Conservation (phyloP, 495 filamentous ascomycete genomes). For the Emericellopsis terricola region DNA sequence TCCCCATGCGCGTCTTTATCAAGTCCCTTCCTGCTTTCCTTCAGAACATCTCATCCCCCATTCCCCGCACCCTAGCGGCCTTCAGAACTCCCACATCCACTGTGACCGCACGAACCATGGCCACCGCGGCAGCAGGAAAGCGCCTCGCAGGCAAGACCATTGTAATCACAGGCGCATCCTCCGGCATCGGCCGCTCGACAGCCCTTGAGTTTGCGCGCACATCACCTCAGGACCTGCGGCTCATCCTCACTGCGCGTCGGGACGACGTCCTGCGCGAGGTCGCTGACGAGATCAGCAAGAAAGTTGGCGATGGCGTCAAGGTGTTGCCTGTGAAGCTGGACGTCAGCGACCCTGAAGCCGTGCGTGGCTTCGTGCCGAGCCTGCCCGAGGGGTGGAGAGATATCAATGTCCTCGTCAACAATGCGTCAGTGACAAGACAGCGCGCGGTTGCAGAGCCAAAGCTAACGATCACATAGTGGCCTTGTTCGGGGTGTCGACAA, state of each 20-base stretch:
- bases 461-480: no score
- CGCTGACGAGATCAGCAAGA: slow-evolving; percentile 56
- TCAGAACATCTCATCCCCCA: not conserved
- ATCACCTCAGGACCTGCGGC: slow-evolving; percentile 53
- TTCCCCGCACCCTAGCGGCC: not conserved
- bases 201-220: slow-evolving; percentile 88
- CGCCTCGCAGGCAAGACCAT: slow-evolving; percentile 92
- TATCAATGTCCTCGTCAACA: slow-evolving; percentile 87
- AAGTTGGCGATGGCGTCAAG: slow-evolving; percentile 66
- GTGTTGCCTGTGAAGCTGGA: slow-evolving; percentile 73
- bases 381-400: slow-evolving; percentile 72
- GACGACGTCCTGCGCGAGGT: slow-evolving; percentile 61
- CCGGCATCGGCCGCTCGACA: slow-evolving; percentile 74
- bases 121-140: slow-evolving; percentile 53
- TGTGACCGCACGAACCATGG: slow-evolving; percentile 33
- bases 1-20: not conserved
- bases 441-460: no score
- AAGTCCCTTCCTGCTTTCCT: not conserved
- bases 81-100: not conserved
- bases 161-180: slow-evolving; percentile 81
- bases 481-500: slow-evolving; percentile 77
- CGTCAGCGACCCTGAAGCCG: slow-evolving; percentile 62
- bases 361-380: slow-evolving; percentile 51
- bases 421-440: slow-evolving; percentile 92
- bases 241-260: slow-evolving; percentile 76